Percentiles rank a stretch among this genome's conserved stretches.
Conservation (phyloP, 2,329 filamentous ascomycete genomes). For the Periconia sp. region DNA sequence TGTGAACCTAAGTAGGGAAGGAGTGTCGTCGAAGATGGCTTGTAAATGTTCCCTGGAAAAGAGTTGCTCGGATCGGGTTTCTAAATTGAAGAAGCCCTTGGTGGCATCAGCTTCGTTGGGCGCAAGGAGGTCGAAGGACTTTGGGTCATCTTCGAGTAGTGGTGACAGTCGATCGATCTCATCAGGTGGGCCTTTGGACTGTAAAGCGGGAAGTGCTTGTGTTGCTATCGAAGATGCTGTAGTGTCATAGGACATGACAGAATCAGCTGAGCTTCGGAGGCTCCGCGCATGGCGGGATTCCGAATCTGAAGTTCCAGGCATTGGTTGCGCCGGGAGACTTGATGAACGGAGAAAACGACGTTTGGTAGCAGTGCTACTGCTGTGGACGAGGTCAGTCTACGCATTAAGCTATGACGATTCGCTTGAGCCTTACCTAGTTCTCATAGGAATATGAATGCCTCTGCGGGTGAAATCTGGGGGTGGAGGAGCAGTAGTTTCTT, state of each 20-base stretch:
- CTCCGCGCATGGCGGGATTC: conserved; percentile 9
- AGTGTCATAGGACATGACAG: conserved; percentile 43
- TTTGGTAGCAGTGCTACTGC: conserved; percentile 26
- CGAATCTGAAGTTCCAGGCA: conserved; percentile 24
- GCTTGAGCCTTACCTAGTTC: conserved; percentile 38
- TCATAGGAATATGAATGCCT: conserved; percentile 44
- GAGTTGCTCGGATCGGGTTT: conserved; percentile 68
- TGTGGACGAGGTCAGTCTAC: conserved; percentile 8
- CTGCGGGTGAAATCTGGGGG: conserved; percentile 44
- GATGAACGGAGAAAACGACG: conserved; percentile 19
- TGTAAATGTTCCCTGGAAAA: conserved; percentile 71
- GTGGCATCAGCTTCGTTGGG: conserved; percentile 37
- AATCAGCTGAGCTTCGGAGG: conserved; percentile 39
- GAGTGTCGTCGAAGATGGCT: conserved; percentile 68
- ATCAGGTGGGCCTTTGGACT: conserved; percentile 49
- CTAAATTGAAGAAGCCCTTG: conserved; percentile 63
- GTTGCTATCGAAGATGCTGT: conserved; percentile 38
- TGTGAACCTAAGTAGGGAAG: conserved; percentile 69
- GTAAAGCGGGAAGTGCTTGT: conserved; percentile 49
- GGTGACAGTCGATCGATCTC: conserved; percentile 54
- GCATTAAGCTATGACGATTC: no score
- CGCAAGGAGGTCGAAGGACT: conserved; percentile 61
- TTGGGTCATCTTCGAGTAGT: conserved; percentile 59
- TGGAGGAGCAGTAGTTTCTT: conserved; percentile 37
- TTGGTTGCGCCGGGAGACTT: conserved; percentile 15